Percentiles rank a stretch among this genome's conserved stretches.
phyloP scores from a whole-genome alignment of 176 grass and related monocot species.

The Paspalum vaginatum region DNA sequence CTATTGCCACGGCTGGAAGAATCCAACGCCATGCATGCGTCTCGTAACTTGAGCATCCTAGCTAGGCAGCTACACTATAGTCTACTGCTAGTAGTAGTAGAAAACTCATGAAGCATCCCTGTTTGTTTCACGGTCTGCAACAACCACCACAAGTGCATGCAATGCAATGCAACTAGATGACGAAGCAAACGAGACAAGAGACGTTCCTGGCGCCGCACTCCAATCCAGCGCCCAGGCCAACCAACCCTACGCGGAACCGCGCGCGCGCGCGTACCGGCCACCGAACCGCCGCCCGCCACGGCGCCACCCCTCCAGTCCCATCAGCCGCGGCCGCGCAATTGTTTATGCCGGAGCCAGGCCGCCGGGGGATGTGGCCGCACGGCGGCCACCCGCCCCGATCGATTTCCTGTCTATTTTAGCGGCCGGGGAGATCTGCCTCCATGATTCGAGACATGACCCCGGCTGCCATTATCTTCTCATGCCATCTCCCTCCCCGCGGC shows the following conservation, averaged over 20 bases:
- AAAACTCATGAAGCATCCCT: not conserved
- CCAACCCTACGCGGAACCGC: too few species aligned
- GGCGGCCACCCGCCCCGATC: not conserved
- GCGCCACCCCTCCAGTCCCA: not conserved
- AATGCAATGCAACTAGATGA: too few species aligned
- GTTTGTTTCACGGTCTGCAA: slow-evolving; percentile 4
- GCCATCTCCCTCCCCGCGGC: too few species aligned
- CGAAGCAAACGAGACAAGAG: too few species aligned
- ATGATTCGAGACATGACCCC: slow-evolving; percentile 47
- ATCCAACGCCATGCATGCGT: not conserved
- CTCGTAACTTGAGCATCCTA: slow-evolving; percentile 30
- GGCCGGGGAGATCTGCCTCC: slow-evolving; percentile 24
- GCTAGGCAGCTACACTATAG: not conserved
- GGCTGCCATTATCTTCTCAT: too few species aligned
- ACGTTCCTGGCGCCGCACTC: not conserved
- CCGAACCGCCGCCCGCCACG: not conserved
- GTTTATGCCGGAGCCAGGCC: not conserved
- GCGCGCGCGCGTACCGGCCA: too few species aligned
- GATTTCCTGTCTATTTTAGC: not conserved
- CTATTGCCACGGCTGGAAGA: not conserved
- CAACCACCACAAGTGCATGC: not conserved
- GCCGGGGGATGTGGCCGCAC: slow-evolving; percentile 31
- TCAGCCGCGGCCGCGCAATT: not conserved
- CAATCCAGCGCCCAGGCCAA: not conserved
- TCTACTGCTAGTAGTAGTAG: not conserved